These are phyloP conservation scores for Fusarium dimerum DNA, from an alignment of 2,329 filamentous ascomycete genomes.

Conservation along the genomic window DNA sequence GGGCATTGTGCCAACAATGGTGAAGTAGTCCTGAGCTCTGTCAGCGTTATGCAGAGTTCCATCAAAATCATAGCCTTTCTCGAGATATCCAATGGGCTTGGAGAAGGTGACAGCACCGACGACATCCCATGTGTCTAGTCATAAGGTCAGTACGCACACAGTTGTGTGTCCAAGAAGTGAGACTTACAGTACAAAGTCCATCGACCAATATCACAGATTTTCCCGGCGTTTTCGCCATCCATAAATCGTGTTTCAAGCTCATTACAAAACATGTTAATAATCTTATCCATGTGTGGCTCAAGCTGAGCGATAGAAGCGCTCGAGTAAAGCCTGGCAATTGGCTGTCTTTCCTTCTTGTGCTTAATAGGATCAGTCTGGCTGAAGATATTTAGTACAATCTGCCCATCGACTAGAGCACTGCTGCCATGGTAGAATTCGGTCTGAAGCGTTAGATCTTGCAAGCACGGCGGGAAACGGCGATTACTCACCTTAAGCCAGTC, in stretches of 20 bases:
- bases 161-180: background rate
- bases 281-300: constrained; percentile 32
- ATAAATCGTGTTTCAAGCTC: constrained; percentile 37
- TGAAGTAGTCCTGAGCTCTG: constrained; percentile 37
- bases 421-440: constrained; percentile 29
- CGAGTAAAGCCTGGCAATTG: constrained; percentile 32
- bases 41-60: constrained; percentile 36
- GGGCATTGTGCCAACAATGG: constrained; percentile 31
- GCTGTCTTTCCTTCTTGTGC: constrained; percentile 24
- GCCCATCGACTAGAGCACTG: constrained; percentile 27
- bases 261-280: constrained; percentile 33
- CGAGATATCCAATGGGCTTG: constrained; percentile 43
- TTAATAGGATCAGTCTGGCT: constrained; percentile 25
- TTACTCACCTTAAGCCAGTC: constrained; percentile 35
- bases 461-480: background rate
- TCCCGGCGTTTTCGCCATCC: constrained; percentile 20
- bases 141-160: background rate
- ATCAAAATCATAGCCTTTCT: constrained; percentile 39
- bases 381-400: constrained; percentile 28
- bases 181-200: constrained; percentile 43
- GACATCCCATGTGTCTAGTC: constrained; percentile 40
- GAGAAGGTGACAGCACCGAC: constrained; percentile 45
- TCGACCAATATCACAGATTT: constrained; percentile 38
- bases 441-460: constrained; percentile 4
- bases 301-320: constrained; percentile 12